Percentiles rank a stretch among this genome's conserved stretches.
These are phyloP conservation scores for Sphaceloma murrayae DNA, from an alignment of 2,329 filamentous ascomycete species.

Conservation along the genomic window DNA sequence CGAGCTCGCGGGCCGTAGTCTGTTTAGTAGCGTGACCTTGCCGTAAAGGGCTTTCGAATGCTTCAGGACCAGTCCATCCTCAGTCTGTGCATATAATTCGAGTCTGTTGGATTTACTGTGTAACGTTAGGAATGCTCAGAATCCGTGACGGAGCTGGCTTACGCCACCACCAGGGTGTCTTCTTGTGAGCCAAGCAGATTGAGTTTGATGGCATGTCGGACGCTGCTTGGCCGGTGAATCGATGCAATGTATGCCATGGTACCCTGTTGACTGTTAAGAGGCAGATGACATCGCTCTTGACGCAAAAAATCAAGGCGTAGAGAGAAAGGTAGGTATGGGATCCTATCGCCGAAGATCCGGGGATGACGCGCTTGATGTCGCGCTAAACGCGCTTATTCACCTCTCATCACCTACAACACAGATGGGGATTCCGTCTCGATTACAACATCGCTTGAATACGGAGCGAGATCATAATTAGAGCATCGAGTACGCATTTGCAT, in stretches of 20 bases:
- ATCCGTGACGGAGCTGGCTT: conserved; percentile 34
- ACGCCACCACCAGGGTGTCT: conserved; percentile 83
- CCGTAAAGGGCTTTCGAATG: conserved; percentile 71
- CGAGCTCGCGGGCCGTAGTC: conserved; percentile 64
- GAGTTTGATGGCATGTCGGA: conserved; percentile 77
- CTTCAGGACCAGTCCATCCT: conserved; percentile 55
- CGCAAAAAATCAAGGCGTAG: too few species aligned
- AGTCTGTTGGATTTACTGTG: conserved; percentile 68
- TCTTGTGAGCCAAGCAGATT: conserved; percentile 64
- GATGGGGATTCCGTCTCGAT: background rate
- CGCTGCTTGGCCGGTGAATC: conserved; percentile 83
- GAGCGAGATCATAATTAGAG: too few species aligned
- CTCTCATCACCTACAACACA: background rate
- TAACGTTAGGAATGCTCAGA: conserved; percentile 5
- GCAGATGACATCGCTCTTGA: too few species aligned
- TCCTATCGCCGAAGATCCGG: too few species aligned
- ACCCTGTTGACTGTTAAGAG: background rate
- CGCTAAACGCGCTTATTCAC: too few species aligned
- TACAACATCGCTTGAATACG: conserved; percentile 19
- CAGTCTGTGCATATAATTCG: conserved; percentile 63
- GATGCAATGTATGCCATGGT: conserved; percentile 89
- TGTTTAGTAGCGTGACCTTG: conserved; percentile 75
- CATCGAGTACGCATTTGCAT: too few species aligned
- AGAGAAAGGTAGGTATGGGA: background rate
- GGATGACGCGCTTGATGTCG: too few species aligned